Percentiles rank a stretch among this genome's conserved stretches.
Conservation (phyloP, 495 filamentous ascomycete species). For the Aspergillus coremiiformis region DNA sequence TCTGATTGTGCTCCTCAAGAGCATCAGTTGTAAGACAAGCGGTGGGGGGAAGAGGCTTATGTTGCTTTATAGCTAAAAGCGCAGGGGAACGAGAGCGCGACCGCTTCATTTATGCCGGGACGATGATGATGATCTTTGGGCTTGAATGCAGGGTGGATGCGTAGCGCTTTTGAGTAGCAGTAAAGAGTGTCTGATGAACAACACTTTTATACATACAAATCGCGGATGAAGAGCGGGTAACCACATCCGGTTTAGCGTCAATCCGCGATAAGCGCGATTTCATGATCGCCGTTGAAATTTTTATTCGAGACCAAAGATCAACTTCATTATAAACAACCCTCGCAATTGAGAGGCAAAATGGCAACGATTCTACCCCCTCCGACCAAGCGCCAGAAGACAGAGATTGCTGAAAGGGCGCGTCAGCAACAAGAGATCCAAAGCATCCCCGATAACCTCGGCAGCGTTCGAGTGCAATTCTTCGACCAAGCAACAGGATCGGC, state of each 20-base stretch:
- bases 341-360: constrained; percentile 45
- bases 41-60: no score
- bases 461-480: constrained; percentile 77
- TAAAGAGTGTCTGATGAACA: no score
- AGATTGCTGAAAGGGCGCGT: constrained; percentile 60
- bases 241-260: constrained; percentile 21
- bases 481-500: constrained; percentile 70
- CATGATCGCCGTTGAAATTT: constrained; percentile 9
- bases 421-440: constrained; percentile 70
- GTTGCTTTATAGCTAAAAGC: background rate
- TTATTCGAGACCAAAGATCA: constrained; percentile 4
- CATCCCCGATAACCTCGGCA: constrained; percentile 65
- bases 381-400: constrained; percentile 80
- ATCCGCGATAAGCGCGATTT: constrained; percentile 17
- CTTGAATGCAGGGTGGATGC: no score
- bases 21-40: constrained; percentile 1
- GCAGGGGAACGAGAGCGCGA: background rate
- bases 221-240: constrained; percentile 4
- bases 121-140: no score
- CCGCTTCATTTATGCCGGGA: no score
- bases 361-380: constrained; percentile 84
- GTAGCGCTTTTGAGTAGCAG: no score
- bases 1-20: constrained; percentile 3
- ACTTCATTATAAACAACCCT: background rate
- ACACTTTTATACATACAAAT: no score